Evolutionary conservation across 495 filamentous ascomycete genomes (phyloP).

Genomic region (Glarea lozoyensis): DNA sequence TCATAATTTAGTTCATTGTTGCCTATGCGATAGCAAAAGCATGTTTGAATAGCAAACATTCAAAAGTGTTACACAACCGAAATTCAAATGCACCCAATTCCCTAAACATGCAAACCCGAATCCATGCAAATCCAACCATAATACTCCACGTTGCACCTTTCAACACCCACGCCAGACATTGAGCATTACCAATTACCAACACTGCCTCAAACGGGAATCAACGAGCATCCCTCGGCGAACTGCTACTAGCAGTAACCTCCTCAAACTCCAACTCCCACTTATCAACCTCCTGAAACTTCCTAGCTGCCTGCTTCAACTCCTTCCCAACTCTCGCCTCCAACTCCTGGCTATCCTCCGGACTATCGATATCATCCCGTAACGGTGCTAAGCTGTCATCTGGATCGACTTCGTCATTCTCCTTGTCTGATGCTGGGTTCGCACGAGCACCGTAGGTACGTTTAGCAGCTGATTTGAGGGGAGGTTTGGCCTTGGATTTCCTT

Average conservation of each 20-base stretch:
- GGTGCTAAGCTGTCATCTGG: conserved; percentile 24
- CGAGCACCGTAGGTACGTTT: conserved; percentile 15
- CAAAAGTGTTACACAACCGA: too few species aligned
- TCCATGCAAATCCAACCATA: too few species aligned
- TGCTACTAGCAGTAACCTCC: conserved; percentile 36
- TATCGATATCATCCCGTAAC: conserved; percentile 18
- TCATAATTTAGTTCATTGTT: too few species aligned
- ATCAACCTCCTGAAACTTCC: conserved; percentile 62
- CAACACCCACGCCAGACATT: too few species aligned
- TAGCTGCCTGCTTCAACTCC: conserved; percentile 31
- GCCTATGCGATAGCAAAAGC: too few species aligned
- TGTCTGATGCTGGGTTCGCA: conserved; percentile 27
- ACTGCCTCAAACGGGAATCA: too few species aligned
- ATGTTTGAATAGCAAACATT: too few species aligned
- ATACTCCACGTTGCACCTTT: too few species aligned
- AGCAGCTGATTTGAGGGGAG: conserved; percentile 8
- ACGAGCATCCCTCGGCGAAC: conserved; percentile 27
- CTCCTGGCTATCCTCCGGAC: conserved; percentile 18
- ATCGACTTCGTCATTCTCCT: conserved; percentile 34
- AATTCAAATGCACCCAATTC: too few species aligned
- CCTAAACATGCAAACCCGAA: too few species aligned
- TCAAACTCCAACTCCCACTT: conserved; percentile 69
- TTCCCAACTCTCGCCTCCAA: conserved; percentile 20
- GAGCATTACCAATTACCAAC: too few species aligned
- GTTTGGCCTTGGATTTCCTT: conserved; percentile 7